Percentiles rank a stretch among this genome's conserved stretches.
Evolutionary conservation across 2,329 filamentous ascomycete species (phyloP).

Genomic region (Tolypocladium amazonense): DNA sequence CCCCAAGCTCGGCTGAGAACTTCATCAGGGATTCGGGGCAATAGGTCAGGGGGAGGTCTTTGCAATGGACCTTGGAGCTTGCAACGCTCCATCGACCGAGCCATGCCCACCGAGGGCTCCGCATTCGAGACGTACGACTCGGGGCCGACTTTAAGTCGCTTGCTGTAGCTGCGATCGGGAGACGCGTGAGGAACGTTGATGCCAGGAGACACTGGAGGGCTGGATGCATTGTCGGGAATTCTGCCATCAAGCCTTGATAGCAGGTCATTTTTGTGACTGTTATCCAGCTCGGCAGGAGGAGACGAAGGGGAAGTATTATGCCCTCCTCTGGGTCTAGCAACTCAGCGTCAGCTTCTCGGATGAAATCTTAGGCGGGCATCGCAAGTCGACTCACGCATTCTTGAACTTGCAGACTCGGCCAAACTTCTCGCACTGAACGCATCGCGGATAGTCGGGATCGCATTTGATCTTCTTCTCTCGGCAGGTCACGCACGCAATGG

Average conservation of each 20-base stretch:
- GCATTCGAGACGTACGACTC: conserved; percentile 30
- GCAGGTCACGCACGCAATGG: conserved; percentile 87
- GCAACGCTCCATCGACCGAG: conserved; percentile 23
- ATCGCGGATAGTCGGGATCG: conserved; percentile 78
- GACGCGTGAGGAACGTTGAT: conserved; percentile 21
- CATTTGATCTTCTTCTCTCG: conserved; percentile 98
- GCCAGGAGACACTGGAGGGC: conserved; percentile 37
- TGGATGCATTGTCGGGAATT: conserved; percentile 31
- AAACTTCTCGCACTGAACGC: conserved; percentile 86
- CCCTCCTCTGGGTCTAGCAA: conserved; percentile 41
- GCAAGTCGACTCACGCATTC: conserved; percentile 62
- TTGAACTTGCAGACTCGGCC: conserved; percentile 76
- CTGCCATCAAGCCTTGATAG: conserved; percentile 24
- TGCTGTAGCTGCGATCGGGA: conserved; percentile 27
- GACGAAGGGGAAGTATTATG: conserved; percentile 46
- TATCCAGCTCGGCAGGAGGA: conserved; percentile 39
- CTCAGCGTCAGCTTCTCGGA: conserved; percentile 1
- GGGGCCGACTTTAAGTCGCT: conserved; percentile 38
- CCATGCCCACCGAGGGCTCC: conserved; percentile 19
- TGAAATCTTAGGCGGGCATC: background rate
- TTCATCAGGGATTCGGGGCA: conserved; percentile 37
- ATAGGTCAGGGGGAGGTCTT: conserved; percentile 23
- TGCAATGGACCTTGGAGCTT: conserved; percentile 26
- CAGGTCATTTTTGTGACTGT: conserved; percentile 24
- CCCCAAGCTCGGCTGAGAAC: conserved; percentile 38